phyloP scores from a whole-genome alignment of 805 yeast genomes.

The Isabelozyma pseudorhagii region DNA sequence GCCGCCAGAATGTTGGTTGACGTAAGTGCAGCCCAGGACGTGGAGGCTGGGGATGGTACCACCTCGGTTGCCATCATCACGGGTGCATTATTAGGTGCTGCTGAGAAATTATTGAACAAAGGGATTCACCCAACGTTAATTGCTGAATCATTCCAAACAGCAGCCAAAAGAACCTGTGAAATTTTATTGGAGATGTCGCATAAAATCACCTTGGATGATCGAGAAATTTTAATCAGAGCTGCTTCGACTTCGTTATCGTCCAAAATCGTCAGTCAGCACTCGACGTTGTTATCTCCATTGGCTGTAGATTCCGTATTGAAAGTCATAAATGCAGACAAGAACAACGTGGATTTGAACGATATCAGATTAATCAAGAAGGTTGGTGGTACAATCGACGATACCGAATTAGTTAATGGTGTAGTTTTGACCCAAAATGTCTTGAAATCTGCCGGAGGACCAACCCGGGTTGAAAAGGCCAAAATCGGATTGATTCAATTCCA shows the following conservation, averaged over 20 bases:
- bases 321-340: constrained; percentile 59
- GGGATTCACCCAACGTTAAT: constrained; percentile 96
- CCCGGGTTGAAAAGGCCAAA: constrained; percentile 88
- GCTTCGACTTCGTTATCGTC: constrained; percentile 93
- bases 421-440: constrained; percentile 88
- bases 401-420: constrained; percentile 89
- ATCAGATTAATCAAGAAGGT: constrained; percentile 88
- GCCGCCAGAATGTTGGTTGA: constrained; percentile 98
- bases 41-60: constrained; percentile 99
- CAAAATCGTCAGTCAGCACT: constrained; percentile 92
- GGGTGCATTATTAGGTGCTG: constrained; percentile 92
- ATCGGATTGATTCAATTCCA: constrained; percentile 92
- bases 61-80: constrained; percentile 95
- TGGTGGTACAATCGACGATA: constrained; percentile 97
- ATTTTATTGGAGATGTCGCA: constrained; percentile 82
- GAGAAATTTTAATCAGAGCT: constrained; percentile 82
- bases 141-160: constrained; percentile 89
- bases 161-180: constrained; percentile 79
- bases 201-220: constrained; percentile 73
- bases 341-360: constrained; percentile 79
- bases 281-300: constrained; percentile 82
- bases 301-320: constrained; percentile 90
- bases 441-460: constrained; percentile 92
- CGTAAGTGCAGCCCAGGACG: constrained; percentile 95
- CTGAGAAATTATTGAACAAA: constrained; percentile 81